phyloP scores from a whole-genome alignment of 106 monocot genomes.

The Acorus calamus region DNA sequence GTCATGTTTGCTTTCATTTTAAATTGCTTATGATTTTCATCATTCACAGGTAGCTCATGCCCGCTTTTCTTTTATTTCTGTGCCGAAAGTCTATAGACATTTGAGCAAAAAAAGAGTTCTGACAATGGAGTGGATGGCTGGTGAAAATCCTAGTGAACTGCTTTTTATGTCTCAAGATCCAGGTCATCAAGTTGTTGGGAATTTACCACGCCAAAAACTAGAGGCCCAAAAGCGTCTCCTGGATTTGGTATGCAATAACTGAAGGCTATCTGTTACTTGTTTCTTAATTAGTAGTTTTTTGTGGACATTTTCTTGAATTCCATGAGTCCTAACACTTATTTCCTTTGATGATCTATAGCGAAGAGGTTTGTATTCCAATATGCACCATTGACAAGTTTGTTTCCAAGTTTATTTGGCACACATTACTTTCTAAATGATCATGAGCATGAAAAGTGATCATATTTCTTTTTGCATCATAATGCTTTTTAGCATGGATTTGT shows the following conservation, averaged over 20 bases:
- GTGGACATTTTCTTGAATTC: too few relatives aligned
- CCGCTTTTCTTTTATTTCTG: conserved; percentile 60
- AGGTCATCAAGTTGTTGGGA: conserved; percentile 6
- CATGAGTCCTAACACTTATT: too few relatives aligned
- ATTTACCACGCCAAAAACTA: conserved; percentile 17
- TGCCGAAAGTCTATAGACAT: conserved; percentile 57
- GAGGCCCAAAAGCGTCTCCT: conserved; percentile 62
- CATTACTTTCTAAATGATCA: too few relatives aligned
- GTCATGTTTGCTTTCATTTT: neutral
- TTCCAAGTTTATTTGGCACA: too few relatives aligned
- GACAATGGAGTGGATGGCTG: conserved; percentile 76
- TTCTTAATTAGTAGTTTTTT: too few relatives aligned
- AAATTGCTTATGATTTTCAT: conserved; percentile 1
- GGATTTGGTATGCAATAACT: conserved; percentile 49
- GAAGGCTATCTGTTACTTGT: too few relatives aligned
- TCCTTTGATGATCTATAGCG: too few relatives aligned
- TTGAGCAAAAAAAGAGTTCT: conserved; percentile 69
- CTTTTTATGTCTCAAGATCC: conserved; percentile 32
- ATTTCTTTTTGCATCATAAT: too few relatives aligned
- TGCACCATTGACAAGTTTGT: too few relatives aligned
- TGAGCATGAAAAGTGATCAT: too few relatives aligned
- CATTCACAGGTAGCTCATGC: conserved; percentile 64
- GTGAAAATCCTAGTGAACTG: conserved; percentile 64
- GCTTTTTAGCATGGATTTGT: too few relatives aligned
- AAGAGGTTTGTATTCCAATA: too few relatives aligned